phyloP scores from a whole-genome alignment of 441 rosid genomes.

The Oxalis stricta region DNA sequence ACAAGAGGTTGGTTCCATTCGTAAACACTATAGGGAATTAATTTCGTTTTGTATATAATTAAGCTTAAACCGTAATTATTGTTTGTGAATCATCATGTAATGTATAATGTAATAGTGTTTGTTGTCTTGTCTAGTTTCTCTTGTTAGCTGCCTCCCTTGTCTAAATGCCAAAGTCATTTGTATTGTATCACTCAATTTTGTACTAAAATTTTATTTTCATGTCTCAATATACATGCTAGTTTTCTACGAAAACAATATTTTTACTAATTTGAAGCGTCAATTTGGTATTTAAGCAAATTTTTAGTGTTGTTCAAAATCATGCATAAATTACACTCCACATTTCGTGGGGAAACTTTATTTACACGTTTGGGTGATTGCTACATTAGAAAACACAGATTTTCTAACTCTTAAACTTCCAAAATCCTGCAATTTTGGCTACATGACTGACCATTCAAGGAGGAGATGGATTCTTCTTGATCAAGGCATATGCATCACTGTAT shows the following conservation, averaged over 20 bases:
- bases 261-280: neutral
- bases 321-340: no score
- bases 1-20: conserved; percentile 79
- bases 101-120: no score
- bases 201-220: neutral
- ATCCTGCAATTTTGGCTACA: conserved; percentile 1
- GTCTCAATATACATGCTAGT: neutral
- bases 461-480: conserved; percentile 39
- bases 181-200: neutral
- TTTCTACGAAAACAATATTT: neutral
- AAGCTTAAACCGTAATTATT: no score
- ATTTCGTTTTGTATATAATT: no score
- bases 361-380: no score
- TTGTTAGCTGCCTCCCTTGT: neutral
- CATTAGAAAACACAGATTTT: conserved; percentile 1
- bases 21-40: conserved; percentile 60
- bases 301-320: no score
- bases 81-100: no score
- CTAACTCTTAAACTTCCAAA: neutral
- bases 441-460: conserved; percentile 18
- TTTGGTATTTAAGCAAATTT: neutral
- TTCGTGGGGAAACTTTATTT: no score
- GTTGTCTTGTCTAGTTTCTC: neutral
- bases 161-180: conserved; percentile 3
- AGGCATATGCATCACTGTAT: conserved; percentile 57